Base-by-base conservation (phyloP, 768 basidiomycete genomes). In the Asterophora parasitica region DNA sequence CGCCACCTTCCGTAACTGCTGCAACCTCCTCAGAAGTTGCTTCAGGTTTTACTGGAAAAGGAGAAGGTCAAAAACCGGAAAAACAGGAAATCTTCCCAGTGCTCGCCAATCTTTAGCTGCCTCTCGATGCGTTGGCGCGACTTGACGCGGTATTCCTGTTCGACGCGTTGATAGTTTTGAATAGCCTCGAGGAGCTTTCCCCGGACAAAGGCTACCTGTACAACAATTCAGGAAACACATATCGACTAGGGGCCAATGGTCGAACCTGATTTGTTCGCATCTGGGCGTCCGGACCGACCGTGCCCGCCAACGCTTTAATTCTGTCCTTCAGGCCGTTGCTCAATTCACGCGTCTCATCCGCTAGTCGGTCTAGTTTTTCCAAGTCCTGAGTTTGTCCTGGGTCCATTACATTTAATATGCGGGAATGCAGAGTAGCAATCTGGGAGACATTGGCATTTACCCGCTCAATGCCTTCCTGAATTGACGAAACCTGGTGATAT, bases 21-120 rank as follows among this genome's bases (percentile, higher is more conserved):
- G 77, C 71, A 30, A 95, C 71, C 61, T 95, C 91, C 49, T 91
- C 84, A 9, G 79, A 77, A 23, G 89, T 82, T 15, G 92, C 92
- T 57, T 91, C 81, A 2, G 90, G 89, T 65, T 94, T 93, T 38
- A 92, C 91, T 89, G 49, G 2, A 41, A 30, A 39, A 45, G 11
- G 23, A 5, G 15, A 31, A 10, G 30, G 30, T 40, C 40, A 40
- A 16, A 43, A 3, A 35, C 23, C 30, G 19, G 23, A 27, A n/a
- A 35, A 35, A 10, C 23, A 31, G 12, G 34, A 16, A 6, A 23
- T 11, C 20, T 23, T 11, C n/a, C 8, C 13, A 2, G 15, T 17
- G 58, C 68, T 44, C 50, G 83, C 86, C 87, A 46, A 92, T 92
- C 60, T 76, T 82, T 61, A 88, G 76, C 64, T 93, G 86, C 36